Conservation (phyloP, 225 moss, liverwort and hornwort genomes). For the Marchantia paleacea region DNA sequence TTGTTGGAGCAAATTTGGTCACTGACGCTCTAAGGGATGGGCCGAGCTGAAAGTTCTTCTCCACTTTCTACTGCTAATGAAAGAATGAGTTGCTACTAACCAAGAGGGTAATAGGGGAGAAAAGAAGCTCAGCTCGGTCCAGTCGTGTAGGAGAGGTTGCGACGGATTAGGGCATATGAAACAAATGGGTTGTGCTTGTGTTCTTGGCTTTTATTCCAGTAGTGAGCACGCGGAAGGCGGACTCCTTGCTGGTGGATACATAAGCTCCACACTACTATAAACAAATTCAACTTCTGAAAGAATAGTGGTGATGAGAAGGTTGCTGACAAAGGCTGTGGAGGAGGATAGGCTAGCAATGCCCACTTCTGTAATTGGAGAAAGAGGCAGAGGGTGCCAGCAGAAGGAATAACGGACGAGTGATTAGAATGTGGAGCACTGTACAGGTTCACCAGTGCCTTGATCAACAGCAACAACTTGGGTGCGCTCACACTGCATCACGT, state of each 20-base stretch:
- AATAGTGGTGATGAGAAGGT: constrained; percentile 14
- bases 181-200: constrained; percentile 17
- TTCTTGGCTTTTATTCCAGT: constrained; percentile 19
- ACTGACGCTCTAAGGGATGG: not conserved
- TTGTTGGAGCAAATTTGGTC: not conserved
- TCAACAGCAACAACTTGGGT: constrained; percentile 60
- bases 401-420: not conserved
- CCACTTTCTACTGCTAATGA: not conserved
- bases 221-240: constrained; percentile 12
- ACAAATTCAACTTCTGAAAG: constrained; percentile 17
- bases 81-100: constrained; percentile 4
- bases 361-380: constrained; percentile 14
- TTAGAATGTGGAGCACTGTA: constrained; percentile 62
- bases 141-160: not conserved
- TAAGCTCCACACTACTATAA: constrained; percentile 7
- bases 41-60: constrained; percentile 11
- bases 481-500: constrained; percentile 61
- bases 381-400: constrained; percentile 11
- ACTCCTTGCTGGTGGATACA: not conserved
- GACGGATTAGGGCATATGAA: constrained; percentile 7
- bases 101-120: not conserved
- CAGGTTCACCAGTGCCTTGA: constrained; percentile 68
- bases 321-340: not conserved
- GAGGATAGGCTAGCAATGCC: not conserved
- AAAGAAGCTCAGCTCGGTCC: constrained; percentile 3